Evolutionary conservation across 192 early-diverging fungal species (phyloP).

Genomic region (Phlyctochytrium planicorne): DNA sequence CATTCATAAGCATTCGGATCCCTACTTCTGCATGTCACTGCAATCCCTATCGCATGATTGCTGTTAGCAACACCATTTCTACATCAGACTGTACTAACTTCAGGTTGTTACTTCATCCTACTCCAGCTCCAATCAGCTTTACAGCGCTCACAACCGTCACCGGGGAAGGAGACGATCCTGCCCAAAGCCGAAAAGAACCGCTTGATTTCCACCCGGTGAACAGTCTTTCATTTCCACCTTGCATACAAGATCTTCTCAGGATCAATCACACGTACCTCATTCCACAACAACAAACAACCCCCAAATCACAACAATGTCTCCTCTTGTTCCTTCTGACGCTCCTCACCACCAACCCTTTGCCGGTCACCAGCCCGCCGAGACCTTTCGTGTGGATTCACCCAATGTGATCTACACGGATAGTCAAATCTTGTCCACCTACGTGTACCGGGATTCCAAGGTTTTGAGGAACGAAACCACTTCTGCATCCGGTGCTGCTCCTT

Average conservation of each 20-base stretch:
- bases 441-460: conserved; percentile 87
- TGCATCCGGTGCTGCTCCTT: conserved; percentile 55
- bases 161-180: conserved; percentile 68
- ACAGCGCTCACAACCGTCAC: conserved; percentile 79
- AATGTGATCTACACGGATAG: conserved; percentile 84
- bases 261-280: background rate
- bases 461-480: conserved; percentile 26
- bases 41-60: background rate
- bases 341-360: background rate
- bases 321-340: conserved; percentile 11
- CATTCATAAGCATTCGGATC: background rate
- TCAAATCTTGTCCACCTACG: conserved; percentile 81
- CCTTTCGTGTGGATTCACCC: conserved; percentile 84
- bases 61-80: background rate
- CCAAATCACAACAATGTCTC: conserved; percentile 24
- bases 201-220: conserved; percentile 2
- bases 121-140: conserved; percentile 75
- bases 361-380: background rate
- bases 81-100: background rate
- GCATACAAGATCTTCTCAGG: no score
- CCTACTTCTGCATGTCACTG: no score
- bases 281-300: no score
- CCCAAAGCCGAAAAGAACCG: conserved; percentile 66
- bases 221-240: conserved; percentile 9
- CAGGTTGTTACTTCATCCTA: conserved; percentile 8